phyloP scores from a whole-genome alignment of 2,329 filamentous ascomycete genomes.

The Aspergillus terreus region DNA sequence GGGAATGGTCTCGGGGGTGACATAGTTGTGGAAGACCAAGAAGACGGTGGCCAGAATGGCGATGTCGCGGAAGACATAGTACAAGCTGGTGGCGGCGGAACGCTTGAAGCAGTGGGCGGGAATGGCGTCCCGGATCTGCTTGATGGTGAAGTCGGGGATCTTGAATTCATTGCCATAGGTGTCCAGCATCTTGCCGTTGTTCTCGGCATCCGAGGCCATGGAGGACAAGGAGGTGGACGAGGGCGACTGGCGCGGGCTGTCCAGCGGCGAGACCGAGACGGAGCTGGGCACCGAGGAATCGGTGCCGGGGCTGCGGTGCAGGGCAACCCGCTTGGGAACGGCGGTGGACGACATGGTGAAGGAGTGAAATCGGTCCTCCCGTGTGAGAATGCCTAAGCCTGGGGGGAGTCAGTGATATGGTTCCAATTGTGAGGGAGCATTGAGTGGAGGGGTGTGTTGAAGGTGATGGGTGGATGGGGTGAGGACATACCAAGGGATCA shows the following conservation, averaged over 20 bases:
- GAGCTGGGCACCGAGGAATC: conserved; percentile 56
- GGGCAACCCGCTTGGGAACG: conserved; percentile 43
- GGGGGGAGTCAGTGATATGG: not conserved
- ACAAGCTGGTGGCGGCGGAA: conserved; percentile 69
- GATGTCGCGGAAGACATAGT: conserved; percentile 82
- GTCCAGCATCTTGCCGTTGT: conserved; percentile 66
- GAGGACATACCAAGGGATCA: conserved; percentile 7
- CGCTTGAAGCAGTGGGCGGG: conserved; percentile 96
- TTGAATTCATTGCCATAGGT: conserved; percentile 94
- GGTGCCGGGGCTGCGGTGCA: conserved; percentile 51
- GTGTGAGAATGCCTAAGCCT: not conserved
- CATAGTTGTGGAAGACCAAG: conserved; percentile 81
- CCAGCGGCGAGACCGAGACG: conserved; percentile 52
- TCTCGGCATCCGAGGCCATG: conserved; percentile 65
- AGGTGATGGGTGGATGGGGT: not conserved
- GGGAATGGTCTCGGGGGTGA: conserved; percentile 79
- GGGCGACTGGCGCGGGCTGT: conserved; percentile 60
- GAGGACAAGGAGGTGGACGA: conserved; percentile 94
- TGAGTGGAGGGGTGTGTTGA: not conserved
- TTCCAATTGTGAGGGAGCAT: no score
- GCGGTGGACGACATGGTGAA: conserved; percentile 50
- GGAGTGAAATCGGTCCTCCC: not conserved
- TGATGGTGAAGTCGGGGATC: conserved; percentile 93
- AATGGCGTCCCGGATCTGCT: conserved; percentile 94
- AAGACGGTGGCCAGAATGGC: conserved; percentile 71